These are phyloP conservation scores for Leptodontidium sp. DNA, from an alignment of 2,329 filamentous ascomycete genomes.

Conservation along the genomic window DNA sequence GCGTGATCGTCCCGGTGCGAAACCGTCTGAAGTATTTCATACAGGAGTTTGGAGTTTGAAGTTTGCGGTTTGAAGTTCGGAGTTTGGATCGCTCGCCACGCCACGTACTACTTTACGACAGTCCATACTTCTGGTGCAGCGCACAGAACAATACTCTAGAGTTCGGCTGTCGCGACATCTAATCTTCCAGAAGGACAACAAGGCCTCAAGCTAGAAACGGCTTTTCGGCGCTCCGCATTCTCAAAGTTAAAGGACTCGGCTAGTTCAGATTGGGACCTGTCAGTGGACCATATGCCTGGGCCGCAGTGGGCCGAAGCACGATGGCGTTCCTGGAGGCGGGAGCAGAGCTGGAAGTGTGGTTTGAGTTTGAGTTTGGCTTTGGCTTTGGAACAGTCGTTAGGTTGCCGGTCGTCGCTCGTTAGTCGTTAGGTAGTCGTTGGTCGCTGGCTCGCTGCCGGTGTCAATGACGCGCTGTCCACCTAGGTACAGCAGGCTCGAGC, in stretches of 20 bases:
- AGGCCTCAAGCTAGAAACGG: slow-evolving; percentile 14
- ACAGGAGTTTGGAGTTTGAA: slow-evolving; percentile 18
- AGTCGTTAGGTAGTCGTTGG: slow-evolving; percentile 5
- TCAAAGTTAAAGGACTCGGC: slow-evolving; percentile 12
- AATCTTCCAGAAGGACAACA: slow-evolving; percentile 22
- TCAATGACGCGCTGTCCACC: slow-evolving; percentile 14
- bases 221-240: slow-evolving; percentile 10
- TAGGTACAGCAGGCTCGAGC: slow-evolving; percentile 4
- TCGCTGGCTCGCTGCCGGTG: slow-evolving; percentile 14
- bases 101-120: too few species aligned
- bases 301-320: slow-evolving; percentile 30
- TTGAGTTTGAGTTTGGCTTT: slow-evolving; percentile 9
- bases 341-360: slow-evolving; percentile 11
- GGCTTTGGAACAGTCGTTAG: slow-evolving; percentile 19
- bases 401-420: background rate
- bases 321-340: slow-evolving; percentile 34
- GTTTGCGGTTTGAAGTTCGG: slow-evolving; percentile 18
- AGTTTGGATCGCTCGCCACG: slow-evolving; percentile 9
- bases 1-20: slow-evolving; percentile 21
- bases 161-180: background rate
- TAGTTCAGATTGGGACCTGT: slow-evolving; percentile 30
- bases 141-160: background rate
- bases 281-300: slow-evolving; percentile 28
- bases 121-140: background rate
- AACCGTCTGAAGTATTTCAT: slow-evolving; percentile 26